Evolutionary conservation across 2,329 filamentous ascomycete genomes (phyloP).

Genomic region (Cordyceps cicadae): DNA sequence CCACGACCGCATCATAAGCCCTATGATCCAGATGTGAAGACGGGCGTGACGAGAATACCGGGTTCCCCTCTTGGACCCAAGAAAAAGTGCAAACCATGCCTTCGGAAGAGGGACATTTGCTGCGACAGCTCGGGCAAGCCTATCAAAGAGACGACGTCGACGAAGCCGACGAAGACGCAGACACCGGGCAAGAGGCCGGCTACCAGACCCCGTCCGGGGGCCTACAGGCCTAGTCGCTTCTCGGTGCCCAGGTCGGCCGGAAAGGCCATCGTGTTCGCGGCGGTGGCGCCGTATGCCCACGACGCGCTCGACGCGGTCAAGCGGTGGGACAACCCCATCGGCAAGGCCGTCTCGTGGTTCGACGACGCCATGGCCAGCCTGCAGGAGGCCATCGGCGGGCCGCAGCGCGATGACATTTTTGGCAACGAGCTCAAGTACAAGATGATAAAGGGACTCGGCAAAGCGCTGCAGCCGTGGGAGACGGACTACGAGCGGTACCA

Average conservation of each 20-base stretch:
- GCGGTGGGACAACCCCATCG: slow-evolving; percentile 1
- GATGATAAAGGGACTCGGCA: neutral
- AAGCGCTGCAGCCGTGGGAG: neutral
- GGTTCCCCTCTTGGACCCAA: neutral
- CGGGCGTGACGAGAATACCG: neutral
- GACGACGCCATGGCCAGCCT: slow-evolving; percentile 1
- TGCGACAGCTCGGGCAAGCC: neutral
- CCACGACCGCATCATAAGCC: neutral
- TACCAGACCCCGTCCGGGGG: neutral
- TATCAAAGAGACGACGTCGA: no score
- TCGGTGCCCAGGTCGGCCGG: neutral
- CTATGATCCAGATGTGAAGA: neutral
- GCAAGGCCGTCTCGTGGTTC: neutral
- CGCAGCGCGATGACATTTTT: neutral
- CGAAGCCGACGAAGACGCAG: no score
- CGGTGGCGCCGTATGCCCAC: neutral
- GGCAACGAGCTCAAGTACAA: slow-evolving; percentile 3
- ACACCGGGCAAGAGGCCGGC: no score
- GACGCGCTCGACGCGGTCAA: neutral
- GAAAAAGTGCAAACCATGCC: neutral
- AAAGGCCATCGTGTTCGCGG: neutral
- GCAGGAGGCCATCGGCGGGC: slow-evolving; percentile 6
- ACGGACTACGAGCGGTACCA: no score
- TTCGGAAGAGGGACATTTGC: neutral
- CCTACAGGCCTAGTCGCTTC: neutral